phyloP scores from a whole-genome alignment of 1,284 basidiomycete species.

The Nidula niveotomentosa region DNA sequence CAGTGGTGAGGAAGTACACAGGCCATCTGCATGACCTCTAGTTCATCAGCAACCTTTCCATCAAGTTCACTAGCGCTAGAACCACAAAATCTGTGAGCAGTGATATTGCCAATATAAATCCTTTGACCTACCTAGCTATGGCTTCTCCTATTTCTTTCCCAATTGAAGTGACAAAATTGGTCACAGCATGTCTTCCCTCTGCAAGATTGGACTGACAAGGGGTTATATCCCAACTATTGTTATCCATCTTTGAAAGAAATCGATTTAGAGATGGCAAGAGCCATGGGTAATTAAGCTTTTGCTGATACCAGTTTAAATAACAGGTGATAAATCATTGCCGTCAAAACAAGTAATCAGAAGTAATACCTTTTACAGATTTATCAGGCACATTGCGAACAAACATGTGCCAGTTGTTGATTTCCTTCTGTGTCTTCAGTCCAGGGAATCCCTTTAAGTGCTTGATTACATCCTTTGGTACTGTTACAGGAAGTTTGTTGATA shows the following conservation, averaged over 20 bases:
- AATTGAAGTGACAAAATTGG: too few species aligned
- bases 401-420: not conserved
- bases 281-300: not conserved
- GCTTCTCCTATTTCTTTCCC: too few species aligned
- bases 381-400: not conserved
- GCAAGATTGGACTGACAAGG: slow-evolving; percentile 28
- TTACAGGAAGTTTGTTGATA: too few species aligned
- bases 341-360: too few species aligned
- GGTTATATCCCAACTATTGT: not conserved
- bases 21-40: not conserved
- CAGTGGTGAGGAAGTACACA: not conserved
- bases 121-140: too few species aligned
- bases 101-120: too few species aligned
- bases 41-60: not conserved
- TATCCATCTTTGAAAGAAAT: not conserved
- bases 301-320: not conserved
- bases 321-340: too few species aligned
- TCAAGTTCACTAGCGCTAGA: not conserved
- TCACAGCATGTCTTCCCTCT: too few species aligned
- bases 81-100: too few species aligned
- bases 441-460: not conserved
- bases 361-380: not conserved
- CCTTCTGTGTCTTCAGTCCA: not conserved
- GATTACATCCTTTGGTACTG: not conserved
- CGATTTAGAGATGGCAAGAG: not conserved